Base-by-base conservation (phyloP, 345 rosid genomes). In the Theobroma cacao region DNA sequence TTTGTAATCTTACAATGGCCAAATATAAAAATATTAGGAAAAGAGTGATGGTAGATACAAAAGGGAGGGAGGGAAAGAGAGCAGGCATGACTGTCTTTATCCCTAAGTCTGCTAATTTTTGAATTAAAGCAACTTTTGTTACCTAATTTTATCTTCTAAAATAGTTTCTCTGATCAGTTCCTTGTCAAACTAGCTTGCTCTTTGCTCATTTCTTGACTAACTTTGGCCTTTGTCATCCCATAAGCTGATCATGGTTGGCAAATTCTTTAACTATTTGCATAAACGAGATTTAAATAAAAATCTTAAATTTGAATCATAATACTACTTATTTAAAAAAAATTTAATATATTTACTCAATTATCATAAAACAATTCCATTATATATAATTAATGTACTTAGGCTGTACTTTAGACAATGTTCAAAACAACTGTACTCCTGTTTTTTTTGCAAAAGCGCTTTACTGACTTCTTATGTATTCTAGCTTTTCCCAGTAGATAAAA, bases 101-200 rank as follows among this genome's bases (percentile, higher is more conserved):
- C 63, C 20, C 7, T 0, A 38, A 62, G 78, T 71, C 75, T 40
- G 34, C 78, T 72, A 26, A 75, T 70, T 64, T 20, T 41, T 77
- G 53, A 77, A 79, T 74, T 58, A 73, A 65, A 43, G 26, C 43
- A 22, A 8, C 38, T 36, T 82, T 45, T 80, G 79, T 78, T 47
- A 73, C 84, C 85, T 80, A 73, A 80, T 82, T 80, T 76, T 20
- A n/a, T 71, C 40, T 1, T 75, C 15, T 61, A 41, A 17, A 64
- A 62, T 48, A 30, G 38, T 26, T 73, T 81, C 56, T 68, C 17
- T 31, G 8, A 31, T 52, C 41, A 38, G 58, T 77, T 82, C 7
- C 78, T 77, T 82, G 83, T 80, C 79, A 65, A 82, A 77, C 59
- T 48, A 12, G 38, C 80, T 77, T 24, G 26, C 34, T 2, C 17